Evolutionary conservation across 176 grass and related monocot species (phyloP), one percentile per base, ranked within the genome.

Genomic region (Triticum dicoccoides): DNA sequence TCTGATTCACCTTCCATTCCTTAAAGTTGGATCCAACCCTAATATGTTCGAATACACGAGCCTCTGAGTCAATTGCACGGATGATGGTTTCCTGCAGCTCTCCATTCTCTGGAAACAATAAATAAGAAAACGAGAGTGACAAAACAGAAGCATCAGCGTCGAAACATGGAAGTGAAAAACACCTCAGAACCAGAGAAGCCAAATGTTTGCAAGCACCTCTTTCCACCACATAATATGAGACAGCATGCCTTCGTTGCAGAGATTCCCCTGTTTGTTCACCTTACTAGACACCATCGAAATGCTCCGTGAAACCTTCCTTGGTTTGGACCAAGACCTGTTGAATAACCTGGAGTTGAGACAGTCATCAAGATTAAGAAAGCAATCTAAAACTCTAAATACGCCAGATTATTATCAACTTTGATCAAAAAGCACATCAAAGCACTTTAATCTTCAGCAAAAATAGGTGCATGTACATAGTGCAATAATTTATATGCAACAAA

Each of bases 161-260:
- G 0, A 17, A 76, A 80, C 21, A 68, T 35, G 20, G 81, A 45
- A 74, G 24, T 25, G 61, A 90, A 20, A 78, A 58, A 61, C 33
- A 12, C 2, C 34, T 41, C 33, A 77, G 62, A 78, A 67, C 0
- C 25, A 85, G 4, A 80, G 7, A 84, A 56, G 33, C 5, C 27
- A 80, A 65, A 39, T 23, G 54, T 86, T 86, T 85, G 42, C 27
- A 86, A 61, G 42, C 34, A 98, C 95, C 95, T 98, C 96, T 92
- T 94, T 98, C 96, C 96, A 98, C 96, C 96, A 98, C 14, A 84
- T 20, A 74, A 98, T 88, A 91, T 98, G 93, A 2, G 84, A 87
- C 18, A 92, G 79, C 45, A 84, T 84, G 76, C 71, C 77, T 91
- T 91, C 90, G 61, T 91, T 87, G 61, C 80, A 86, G 56, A 91